These are phyloP conservation scores for Durio zibethinus DNA, from an alignment of 345 rosid genomes.

Conservation along the genomic window DNA sequence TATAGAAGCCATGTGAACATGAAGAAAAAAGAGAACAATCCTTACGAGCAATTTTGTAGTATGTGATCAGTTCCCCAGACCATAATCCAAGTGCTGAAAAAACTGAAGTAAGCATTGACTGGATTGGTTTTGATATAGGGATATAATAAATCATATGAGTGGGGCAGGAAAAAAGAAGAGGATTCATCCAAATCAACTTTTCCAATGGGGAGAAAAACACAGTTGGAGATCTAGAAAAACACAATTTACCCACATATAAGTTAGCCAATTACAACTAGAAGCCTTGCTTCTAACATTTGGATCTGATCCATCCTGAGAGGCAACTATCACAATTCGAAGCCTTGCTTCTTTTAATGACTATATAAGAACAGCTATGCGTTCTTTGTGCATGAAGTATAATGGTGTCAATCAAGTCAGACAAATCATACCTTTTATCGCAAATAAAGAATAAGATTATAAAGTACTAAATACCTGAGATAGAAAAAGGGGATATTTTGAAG, in stretches of 20 bases:
- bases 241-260: slow-evolving; percentile 73
- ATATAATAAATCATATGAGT: not conserved
- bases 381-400: not conserved
- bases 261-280: slow-evolving; percentile 71
- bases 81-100: slow-evolving; percentile 73
- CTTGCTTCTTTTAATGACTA: not conserved
- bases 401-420: not conserved
- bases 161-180: not conserved
- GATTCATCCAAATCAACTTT: not conserved
- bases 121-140: not conserved
- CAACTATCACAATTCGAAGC: slow-evolving; percentile 13
- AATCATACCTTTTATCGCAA: slow-evolving; percentile 12
- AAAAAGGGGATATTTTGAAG: slow-evolving; percentile 83
- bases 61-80: slow-evolving; percentile 81
- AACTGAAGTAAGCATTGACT: slow-evolving; percentile 18
- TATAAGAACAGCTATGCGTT: not conserved
- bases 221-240: not conserved
- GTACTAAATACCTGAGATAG: slow-evolving; percentile 69
- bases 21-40: slow-evolving; percentile 24
- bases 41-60: slow-evolving; percentile 92
- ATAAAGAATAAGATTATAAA: slow-evolving; percentile 6
- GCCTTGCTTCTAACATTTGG: slow-evolving; percentile 69
- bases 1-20: slow-evolving; percentile 4
- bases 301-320: slow-evolving; percentile 73
- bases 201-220: not conserved